Percentiles rank a stretch among this genome's conserved stretches.
phyloP scores from a whole-genome alignment of 2,329 filamentous ascomycete genomes.

The Aspergillus carbonarius region DNA sequence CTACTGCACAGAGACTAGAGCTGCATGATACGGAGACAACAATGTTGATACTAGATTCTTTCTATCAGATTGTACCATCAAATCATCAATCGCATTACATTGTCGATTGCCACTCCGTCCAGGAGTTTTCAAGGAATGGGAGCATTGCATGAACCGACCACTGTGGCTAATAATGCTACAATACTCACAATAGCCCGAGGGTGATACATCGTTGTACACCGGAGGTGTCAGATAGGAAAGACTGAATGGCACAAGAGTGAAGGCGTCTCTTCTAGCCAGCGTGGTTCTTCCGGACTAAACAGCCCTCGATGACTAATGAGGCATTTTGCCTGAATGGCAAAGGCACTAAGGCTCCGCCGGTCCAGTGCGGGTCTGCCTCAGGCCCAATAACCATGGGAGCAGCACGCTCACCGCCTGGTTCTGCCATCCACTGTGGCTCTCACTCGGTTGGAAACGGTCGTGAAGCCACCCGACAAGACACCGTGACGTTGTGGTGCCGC shows the following conservation, averaged over 20 bases:
- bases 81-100: not conserved
- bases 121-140: not conserved
- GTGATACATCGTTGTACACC: not conserved
- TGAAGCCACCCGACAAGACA: not conserved
- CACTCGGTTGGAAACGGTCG: slow-evolving; percentile 1
- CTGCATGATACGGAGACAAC: not conserved
- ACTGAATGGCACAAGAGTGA: not conserved
- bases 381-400: not conserved
- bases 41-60: not conserved
- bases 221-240: not conserved
- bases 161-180: not conserved
- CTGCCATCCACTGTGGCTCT: slow-evolving; percentile 10
- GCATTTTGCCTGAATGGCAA: slow-evolving; percentile 13
- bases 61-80: not conserved
- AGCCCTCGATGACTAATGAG: not conserved
- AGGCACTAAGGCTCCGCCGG: not conserved
- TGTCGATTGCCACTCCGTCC: not conserved
- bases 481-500: not conserved
- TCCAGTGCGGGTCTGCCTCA: not conserved
- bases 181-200: not conserved
- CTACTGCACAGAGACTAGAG: not conserved
- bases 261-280: not conserved
- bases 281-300: not conserved
- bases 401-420: slow-evolving; percentile 4
- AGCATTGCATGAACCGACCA: not conserved